Conservation (phyloP, 495 filamentous ascomycete species). For the Parathielavia hyrcaniae region DNA sequence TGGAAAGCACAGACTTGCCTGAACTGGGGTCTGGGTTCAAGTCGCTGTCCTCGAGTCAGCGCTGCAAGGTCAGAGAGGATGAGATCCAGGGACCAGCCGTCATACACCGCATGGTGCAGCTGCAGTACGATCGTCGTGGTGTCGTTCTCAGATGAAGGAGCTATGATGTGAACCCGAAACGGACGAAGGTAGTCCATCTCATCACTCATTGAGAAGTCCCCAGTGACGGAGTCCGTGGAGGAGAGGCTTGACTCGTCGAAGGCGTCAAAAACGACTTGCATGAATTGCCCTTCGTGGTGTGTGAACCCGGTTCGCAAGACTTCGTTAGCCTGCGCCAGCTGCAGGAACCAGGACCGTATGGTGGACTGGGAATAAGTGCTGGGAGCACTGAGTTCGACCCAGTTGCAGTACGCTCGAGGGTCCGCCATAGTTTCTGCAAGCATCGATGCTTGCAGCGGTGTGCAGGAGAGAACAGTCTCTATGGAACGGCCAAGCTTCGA, state of each 20-base stretch:
- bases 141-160: conserved; percentile 11
- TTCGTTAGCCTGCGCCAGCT: conserved; percentile 51
- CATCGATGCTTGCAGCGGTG: conserved; percentile 71
- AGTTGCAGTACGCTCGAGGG: conserved; percentile 62
- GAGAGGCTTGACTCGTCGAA: conserved; percentile 41
- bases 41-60: conserved; percentile 30
- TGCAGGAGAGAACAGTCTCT: conserved; percentile 54
- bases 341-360: conserved; percentile 44
- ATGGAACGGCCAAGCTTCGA: conserved; percentile 32
- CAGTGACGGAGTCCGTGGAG: conserved; percentile 18
- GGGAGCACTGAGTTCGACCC: conserved; percentile 55
- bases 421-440: conserved; percentile 57
- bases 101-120: conserved; percentile 74
- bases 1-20: conserved; percentile 42
- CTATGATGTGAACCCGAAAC: conserved; percentile 47
- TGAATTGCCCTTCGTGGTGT: conserved; percentile 46
- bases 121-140: conserved; percentile 38
- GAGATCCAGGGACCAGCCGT: conserved; percentile 77
- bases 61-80: conserved; percentile 56
- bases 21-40: conserved; percentile 47
- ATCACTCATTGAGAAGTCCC: conserved; percentile 20
- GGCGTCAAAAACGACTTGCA: conserved; percentile 55
- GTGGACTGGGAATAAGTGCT: conserved; percentile 19
- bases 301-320: conserved; percentile 66
- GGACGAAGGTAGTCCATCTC: conserved; percentile 50